These are phyloP conservation scores for Aspergillus ustus DNA, from an alignment of 2,329 filamentous ascomycete species.

Conservation along the genomic window DNA sequence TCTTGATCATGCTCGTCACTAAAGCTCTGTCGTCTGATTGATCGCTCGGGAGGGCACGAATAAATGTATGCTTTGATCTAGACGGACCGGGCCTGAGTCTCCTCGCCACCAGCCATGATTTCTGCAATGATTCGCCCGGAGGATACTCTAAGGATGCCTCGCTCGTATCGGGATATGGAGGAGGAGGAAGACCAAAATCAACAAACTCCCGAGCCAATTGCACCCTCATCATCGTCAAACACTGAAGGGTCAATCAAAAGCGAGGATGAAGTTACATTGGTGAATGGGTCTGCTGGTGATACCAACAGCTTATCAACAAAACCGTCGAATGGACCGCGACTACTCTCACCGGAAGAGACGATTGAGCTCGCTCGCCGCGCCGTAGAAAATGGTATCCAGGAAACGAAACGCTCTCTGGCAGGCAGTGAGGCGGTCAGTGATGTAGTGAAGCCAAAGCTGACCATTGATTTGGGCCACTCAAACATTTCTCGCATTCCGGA, in stretches of 20 bases:
- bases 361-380: slow-evolving; percentile 50
- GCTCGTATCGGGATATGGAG: slow-evolving; percentile 37
- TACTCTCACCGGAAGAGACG: slow-evolving; percentile 49
- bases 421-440: slow-evolving; percentile 52
- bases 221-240: slow-evolving; percentile 29
- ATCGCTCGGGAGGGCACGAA: slow-evolving; percentile 11
- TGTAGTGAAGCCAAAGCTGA: slow-evolving; percentile 54
- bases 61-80: slow-evolving; percentile 8
- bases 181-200: slow-evolving; percentile 38
- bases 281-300: slow-evolving; percentile 33
- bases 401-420: slow-evolving; percentile 52
- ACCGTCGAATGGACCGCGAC: slow-evolving; percentile 30
- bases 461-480: slow-evolving; percentile 56
- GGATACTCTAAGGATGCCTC: slow-evolving; percentile 41
- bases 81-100: slow-evolving; percentile 1
- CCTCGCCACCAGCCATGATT: slow-evolving; percentile 29
- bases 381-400: slow-evolving; percentile 53
- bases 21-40: slow-evolving; percentile 24
- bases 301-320: slow-evolving; percentile 26
- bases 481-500: slow-evolving; percentile 54
- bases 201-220: slow-evolving; percentile 34
- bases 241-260: slow-evolving; percentile 33
- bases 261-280: slow-evolving; percentile 35
- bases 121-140: slow-evolving; percentile 44
- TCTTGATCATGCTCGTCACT: slow-evolving; percentile 28